Percentiles rank a stretch among this genome's conserved stretches.
Evolutionary conservation across 2,329 filamentous ascomycete species (phyloP).

Genomic region (Cercospora zeae-maydis): DNA sequence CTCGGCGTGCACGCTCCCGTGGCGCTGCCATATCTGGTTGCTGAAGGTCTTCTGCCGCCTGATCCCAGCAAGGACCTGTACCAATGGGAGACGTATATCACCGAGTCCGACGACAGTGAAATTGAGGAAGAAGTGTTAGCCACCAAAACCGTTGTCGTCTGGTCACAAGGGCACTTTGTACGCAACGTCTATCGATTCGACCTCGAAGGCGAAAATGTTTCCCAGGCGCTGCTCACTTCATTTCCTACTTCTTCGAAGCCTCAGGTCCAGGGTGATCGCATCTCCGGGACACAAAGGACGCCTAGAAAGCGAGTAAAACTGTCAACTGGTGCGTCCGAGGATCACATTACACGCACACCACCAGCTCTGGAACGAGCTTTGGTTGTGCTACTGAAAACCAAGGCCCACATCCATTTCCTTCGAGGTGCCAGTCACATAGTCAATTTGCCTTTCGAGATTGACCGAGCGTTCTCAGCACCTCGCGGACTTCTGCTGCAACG

Average conservation of each 20-base stretch:
- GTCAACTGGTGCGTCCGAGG: not conserved
- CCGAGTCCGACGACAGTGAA: slow-evolving; percentile 39
- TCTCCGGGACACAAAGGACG: slow-evolving; percentile 5
- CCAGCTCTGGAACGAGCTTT: slow-evolving; percentile 52
- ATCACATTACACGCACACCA: not conserved
- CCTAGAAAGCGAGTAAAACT: slow-evolving; percentile 9
- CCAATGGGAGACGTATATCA: slow-evolving; percentile 65
- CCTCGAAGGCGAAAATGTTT: slow-evolving; percentile 78
- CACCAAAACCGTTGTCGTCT: slow-evolving; percentile 73
- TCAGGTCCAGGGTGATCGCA: not conserved
- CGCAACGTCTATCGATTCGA: slow-evolving; percentile 83
- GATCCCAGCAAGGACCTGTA: slow-evolving; percentile 66
- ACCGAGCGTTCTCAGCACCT: slow-evolving; percentile 77
- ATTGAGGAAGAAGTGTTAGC: slow-evolving; percentile 75
- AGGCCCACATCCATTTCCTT: slow-evolving; percentile 90
- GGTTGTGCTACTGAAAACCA: slow-evolving; percentile 86
- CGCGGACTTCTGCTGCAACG: slow-evolving; percentile 82
- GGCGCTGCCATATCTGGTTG: slow-evolving; percentile 75
- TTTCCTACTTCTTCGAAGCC: slow-evolving; percentile 54
- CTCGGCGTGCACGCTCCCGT: slow-evolving; percentile 87
- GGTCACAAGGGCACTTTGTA: slow-evolving; percentile 82
- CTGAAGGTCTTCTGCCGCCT: slow-evolving; percentile 70
- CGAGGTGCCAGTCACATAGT: slow-evolving; percentile 83
- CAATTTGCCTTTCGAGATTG: slow-evolving; percentile 91
- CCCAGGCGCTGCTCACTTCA: slow-evolving; percentile 79